These are phyloP conservation scores for Pinus taeda DNA, from an alignment of 75 land plant species.

Conservation along the genomic window DNA sequence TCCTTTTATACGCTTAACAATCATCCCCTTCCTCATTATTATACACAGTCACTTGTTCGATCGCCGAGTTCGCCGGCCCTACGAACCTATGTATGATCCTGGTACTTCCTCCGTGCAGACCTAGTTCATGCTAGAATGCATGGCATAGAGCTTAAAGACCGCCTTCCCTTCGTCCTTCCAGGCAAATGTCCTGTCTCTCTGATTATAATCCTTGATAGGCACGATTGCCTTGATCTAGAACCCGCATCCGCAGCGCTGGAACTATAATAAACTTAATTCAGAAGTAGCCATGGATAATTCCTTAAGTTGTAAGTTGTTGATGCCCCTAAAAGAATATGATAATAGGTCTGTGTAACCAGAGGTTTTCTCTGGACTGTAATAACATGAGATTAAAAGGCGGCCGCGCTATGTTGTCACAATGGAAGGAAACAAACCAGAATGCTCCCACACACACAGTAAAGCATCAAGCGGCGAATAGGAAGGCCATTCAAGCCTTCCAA, in stretches of 20 bases:
- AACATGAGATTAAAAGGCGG: too few species aligned
- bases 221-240: conserved; percentile 26
- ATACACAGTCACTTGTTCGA: conserved; percentile 7
- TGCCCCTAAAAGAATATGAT: too few species aligned
- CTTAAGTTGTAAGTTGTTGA: too few species aligned
- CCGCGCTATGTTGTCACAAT: too few species aligned
- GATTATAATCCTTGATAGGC: conserved; percentile 25
- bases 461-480: too few species aligned
- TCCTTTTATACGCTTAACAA: not conserved
- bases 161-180: conserved; percentile 27
- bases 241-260: conserved; percentile 25
- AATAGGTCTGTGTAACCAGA: too few species aligned
- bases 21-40: not conserved
- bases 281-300: too few species aligned
- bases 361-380: too few species aligned
- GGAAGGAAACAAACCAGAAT: too few species aligned
- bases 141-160: conserved; percentile 22
- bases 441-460: too few species aligned
- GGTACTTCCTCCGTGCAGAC: conserved; percentile 21
- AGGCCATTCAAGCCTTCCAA: too few species aligned
- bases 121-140: conserved; percentile 28
- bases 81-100: conserved; percentile 19
- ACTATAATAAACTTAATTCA: too few species aligned
- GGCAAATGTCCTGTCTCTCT: conserved; percentile 24
- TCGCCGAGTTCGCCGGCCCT: conserved; percentile 8